Base-by-base conservation (phyloP, 176 grass and related monocot species). In the Guadua angustifolia region DNA sequence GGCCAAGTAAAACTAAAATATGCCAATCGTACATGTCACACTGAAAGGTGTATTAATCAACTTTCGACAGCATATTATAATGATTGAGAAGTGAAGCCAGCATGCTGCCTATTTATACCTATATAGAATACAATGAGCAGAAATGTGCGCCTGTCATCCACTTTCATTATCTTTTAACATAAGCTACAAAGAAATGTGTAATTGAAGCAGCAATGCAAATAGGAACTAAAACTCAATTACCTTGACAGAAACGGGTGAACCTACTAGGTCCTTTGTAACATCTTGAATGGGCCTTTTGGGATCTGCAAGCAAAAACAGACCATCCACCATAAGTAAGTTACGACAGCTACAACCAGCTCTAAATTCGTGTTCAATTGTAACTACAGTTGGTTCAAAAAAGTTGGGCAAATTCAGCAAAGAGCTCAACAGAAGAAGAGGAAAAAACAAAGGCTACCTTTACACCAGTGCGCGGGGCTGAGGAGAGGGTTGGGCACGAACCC, bases 401-500 rank as follows among this genome's bases (percentile, higher is more conserved):
- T 0, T 2, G 1, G 4, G 46, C 0, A 7, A 33, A 66, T 21
- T 73, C 38, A 1, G 1, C 0, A 44, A 36, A 44, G 6, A 51
- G 55, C 2, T 44, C 49, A 2, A 66, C 2, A n/a, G 12, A 6
- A 6, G 35, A 69, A 19, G 7, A 43, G 1, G 36, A 80, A n/a
- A 39, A 18, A 1, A 19, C 4, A 19, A 5, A 15, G 0, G 32
- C 0, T 75, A 95, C 96, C 96, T 94, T 90, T 90, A 42, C 82
- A 95, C 79, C 90, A 89, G 74, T 86, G 91, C 1, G 89, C 87
- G 40, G 93, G 96, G 86, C 90, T 90, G 35, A 98, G 83, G 60
- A 94, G 96, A 66, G 96, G 89, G 59, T 94, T 95, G 46, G 96
- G 96, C 73, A 98, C 90, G 74, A 98, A 98, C 2, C 92, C 96